Evolutionary conservation across 371 early-diverging fungal genomes (phyloP).

Genomic region (Lichtheimia ornata): DNA sequence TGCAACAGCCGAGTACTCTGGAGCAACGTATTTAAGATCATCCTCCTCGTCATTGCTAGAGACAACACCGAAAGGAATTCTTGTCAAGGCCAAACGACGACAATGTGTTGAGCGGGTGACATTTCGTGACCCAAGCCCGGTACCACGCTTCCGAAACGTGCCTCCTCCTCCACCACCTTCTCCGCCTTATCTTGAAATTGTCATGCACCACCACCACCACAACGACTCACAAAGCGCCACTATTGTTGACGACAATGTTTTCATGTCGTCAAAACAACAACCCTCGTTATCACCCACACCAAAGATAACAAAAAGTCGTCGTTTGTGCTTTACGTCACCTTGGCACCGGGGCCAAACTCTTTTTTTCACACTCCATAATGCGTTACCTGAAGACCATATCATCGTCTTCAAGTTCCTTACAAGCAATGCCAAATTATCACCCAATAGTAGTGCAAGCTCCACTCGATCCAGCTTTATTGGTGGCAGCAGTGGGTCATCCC

Average conservation of each 20-base stretch:
- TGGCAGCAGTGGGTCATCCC: not conserved
- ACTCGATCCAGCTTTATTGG: not conserved
- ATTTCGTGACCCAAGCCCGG: conserved; percentile 48
- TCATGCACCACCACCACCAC: conserved; percentile 15
- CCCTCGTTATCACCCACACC: not conserved
- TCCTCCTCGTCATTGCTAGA: not conserved
- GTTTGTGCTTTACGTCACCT: conserved; percentile 28
- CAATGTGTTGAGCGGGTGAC: conserved; percentile 32
- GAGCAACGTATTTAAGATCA: too few relatives aligned
- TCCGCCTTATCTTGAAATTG: conserved; percentile 37
- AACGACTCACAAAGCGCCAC: conserved; percentile 13
- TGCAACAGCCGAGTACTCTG: conserved; percentile 2
- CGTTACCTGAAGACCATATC: conserved; percentile 44
- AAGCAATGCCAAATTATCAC: conserved; percentile 23
- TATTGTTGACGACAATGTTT: conserved; percentile 18
- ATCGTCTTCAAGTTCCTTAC: conserved; percentile 49
- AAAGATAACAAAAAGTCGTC: conserved; percentile 1
- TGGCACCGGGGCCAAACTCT: conserved; percentile 40
- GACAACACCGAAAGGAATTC: not conserved
- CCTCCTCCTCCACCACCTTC: conserved; percentile 49
- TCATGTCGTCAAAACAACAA: conserved; percentile 8
- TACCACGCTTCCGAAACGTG: conserved; percentile 48
- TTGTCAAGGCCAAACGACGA: conserved; percentile 12
- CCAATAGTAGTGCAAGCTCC: not conserved
- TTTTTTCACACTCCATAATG: conserved; percentile 33